phyloP scores from a whole-genome alignment of 164 flowering plant genomes.

The Magnolia sinica region DNA sequence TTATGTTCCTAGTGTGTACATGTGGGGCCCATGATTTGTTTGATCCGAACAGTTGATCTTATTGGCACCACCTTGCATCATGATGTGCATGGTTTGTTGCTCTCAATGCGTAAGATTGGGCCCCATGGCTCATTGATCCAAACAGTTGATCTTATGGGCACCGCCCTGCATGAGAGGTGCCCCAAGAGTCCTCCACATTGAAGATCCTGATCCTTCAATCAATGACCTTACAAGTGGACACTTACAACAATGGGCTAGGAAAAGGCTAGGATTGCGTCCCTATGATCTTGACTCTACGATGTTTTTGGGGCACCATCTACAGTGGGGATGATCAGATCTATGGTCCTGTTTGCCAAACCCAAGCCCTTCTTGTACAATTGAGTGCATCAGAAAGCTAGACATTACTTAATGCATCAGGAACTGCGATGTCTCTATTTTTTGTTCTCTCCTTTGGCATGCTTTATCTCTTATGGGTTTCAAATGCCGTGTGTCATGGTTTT shows the following conservation, averaged over 20 bases:
- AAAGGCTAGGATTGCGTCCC: neutral
- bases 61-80: too few relatives aligned
- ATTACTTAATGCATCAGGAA: neutral
- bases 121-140: too few relatives aligned
- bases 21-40: too few relatives aligned
- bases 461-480: neutral
- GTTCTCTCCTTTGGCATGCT: neutral
- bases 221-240: neutral
- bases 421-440: neutral
- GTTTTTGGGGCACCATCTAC: too few relatives aligned
- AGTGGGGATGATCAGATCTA: neutral
- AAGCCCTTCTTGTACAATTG: neutral
- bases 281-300: neutral
- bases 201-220: too few relatives aligned
- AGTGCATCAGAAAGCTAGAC: neutral
- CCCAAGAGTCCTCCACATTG: too few relatives aligned
- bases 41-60: too few relatives aligned
- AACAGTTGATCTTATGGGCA: too few relatives aligned
- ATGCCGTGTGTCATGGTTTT: constrained; percentile 2
- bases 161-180: too few relatives aligned
- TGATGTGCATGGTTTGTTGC: too few relatives aligned
- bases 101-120: too few relatives aligned
- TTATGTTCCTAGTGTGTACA: neutral
- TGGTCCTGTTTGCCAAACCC: neutral
- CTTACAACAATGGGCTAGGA: neutral